Evolutionary conservation across 257 asterid genomes (phyloP).

Genomic region (Verbascum thapsus): DNA sequence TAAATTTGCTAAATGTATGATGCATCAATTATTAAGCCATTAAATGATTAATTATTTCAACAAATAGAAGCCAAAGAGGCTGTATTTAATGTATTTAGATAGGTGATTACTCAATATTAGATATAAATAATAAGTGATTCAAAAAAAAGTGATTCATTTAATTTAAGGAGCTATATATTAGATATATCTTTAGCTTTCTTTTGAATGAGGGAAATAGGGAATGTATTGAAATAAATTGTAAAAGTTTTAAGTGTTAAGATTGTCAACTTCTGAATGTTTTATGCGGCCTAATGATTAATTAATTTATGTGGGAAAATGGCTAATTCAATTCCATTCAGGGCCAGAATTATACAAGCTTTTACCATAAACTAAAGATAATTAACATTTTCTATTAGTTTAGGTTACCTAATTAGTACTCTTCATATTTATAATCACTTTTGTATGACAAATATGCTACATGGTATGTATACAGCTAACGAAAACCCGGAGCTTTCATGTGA

Average conservation of each 20-base stretch:
- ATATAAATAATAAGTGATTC: too few relatives aligned
- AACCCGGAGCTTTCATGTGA: too few relatives aligned
- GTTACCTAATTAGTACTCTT: not conserved
- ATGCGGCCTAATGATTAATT: slow-evolving; percentile 22
- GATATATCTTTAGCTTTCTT: slow-evolving; percentile 1
- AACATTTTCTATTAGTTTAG: slow-evolving; percentile 5
- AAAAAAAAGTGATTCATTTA: not conserved
- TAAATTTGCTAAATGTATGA: too few relatives aligned
- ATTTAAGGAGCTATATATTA: slow-evolving; percentile 23
- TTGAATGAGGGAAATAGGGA: not conserved
- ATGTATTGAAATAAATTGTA: slow-evolving; percentile 4
- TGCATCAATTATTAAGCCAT: not conserved
- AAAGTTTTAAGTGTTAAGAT: slow-evolving; percentile 1
- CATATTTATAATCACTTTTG: too few relatives aligned
- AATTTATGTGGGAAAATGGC: too few relatives aligned
- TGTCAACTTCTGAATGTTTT: slow-evolving; percentile 12
- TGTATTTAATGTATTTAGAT: slow-evolving; percentile 8
- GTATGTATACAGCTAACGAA: too few relatives aligned
- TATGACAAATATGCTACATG: too few relatives aligned
- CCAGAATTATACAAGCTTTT: slow-evolving; percentile 13
- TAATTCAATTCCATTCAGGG: slow-evolving; percentile 7
- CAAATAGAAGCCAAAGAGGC: too few relatives aligned
- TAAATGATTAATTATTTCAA: not conserved
- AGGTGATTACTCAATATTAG: not conserved
- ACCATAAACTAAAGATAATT: not conserved